These are phyloP conservation scores for Agrocybe pediades DNA, from an alignment of 768 basidiomycete species.

Conservation along the genomic window DNA sequence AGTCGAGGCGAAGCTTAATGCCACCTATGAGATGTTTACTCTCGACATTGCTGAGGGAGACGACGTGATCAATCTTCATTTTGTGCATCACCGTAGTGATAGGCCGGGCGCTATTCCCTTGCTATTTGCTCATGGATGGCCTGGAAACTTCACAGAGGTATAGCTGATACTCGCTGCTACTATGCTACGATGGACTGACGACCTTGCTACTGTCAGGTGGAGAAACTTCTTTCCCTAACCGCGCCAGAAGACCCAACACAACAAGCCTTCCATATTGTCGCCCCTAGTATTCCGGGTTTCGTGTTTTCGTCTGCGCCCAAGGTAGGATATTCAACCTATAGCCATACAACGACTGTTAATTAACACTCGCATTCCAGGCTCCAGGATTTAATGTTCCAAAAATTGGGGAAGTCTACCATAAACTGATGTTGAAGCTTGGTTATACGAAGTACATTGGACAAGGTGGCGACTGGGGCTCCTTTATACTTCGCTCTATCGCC, in stretches of 20 bases:
- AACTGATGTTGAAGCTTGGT: constrained; percentile 32
- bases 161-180: no score
- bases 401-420: constrained; percentile 31
- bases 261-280: constrained; percentile 35
- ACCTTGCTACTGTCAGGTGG: no score
- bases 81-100: constrained; percentile 49
- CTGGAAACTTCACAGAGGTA: constrained; percentile 38
- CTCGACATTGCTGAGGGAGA: constrained; percentile 47
- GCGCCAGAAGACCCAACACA: constrained; percentile 28
- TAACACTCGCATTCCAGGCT: constrained; percentile 13
- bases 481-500: constrained; percentile 29
- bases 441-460: constrained; percentile 32
- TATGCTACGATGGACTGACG: no score
- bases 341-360: not conserved
- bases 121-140: constrained; percentile 60
- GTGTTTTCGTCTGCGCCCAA: constrained; percentile 33
- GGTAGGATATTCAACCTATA: constrained; percentile 14
- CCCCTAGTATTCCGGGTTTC: constrained; percentile 33
- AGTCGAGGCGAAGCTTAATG: constrained; percentile 48
- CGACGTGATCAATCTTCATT: constrained; percentile 51
- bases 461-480: constrained; percentile 35
- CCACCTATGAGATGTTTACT: constrained; percentile 50
- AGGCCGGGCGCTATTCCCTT: constrained; percentile 46
- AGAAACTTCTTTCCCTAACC: constrained; percentile 27
- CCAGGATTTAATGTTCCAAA: constrained; percentile 25